These are phyloP conservation scores for Dichotomocladium elegans DNA, from an alignment of 371 early-diverging fungal genomes.

Conservation along the genomic window DNA sequence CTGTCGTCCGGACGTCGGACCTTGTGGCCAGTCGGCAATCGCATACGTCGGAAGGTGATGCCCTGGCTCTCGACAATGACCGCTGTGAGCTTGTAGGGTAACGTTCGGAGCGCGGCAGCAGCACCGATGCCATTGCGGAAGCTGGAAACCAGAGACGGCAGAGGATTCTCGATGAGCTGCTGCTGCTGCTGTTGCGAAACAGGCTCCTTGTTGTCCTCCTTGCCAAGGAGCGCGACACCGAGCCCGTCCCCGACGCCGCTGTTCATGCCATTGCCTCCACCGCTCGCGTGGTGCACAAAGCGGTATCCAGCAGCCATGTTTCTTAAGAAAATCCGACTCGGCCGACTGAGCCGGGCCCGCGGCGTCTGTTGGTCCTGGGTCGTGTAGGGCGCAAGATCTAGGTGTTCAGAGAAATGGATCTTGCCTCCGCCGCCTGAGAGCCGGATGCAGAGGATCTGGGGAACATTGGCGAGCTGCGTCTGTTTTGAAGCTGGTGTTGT, in stretches of 20 bases:
- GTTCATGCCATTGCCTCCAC: too few relatives aligned
- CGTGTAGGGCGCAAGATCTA: not conserved
- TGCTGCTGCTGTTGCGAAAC: too few relatives aligned
- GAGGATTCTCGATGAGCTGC: too few relatives aligned
- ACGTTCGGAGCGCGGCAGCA: conserved; percentile 25
- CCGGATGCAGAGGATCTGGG: not conserved
- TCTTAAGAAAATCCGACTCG: not conserved
- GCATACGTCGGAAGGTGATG: conserved; percentile 31
- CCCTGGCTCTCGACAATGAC: conserved; percentile 76
- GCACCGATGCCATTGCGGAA: conserved; percentile 36
- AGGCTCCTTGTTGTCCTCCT: too few relatives aligned
- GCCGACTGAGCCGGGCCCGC: not conserved
- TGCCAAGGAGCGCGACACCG: too few relatives aligned
- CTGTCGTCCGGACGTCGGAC: conserved; percentile 41
- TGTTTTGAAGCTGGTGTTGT: not conserved
- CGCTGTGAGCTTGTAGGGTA: conserved; percentile 72
- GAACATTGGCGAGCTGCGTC: not conserved
- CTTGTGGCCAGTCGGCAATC: conserved; percentile 51
- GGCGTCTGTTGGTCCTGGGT: not conserved
- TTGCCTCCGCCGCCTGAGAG: not conserved
- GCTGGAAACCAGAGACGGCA: too few relatives aligned
- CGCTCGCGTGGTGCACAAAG: too few relatives aligned
- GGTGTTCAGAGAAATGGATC: not conserved
- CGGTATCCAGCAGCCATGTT: not conserved
- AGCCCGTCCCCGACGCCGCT: too few relatives aligned